Percentiles rank a stretch among this genome's conserved stretches.
phyloP scores from a whole-genome alignment of 2,329 filamentous ascomycete species.

The Colletotrichum sojae region DNA sequence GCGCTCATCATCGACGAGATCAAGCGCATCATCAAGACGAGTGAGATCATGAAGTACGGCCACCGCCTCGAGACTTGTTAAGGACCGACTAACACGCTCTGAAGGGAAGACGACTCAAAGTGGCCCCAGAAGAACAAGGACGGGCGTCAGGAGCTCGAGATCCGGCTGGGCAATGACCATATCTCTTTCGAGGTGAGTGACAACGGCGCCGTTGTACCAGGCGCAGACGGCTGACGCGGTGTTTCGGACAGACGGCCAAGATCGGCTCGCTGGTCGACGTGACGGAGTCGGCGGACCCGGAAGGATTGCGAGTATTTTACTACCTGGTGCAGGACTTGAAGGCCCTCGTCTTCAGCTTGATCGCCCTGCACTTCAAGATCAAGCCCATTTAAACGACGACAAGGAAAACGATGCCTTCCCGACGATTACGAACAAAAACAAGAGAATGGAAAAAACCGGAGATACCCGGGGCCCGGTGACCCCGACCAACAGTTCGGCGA shows the following conservation, averaged over 20 bases:
- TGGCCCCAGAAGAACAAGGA: slow-evolving; percentile 99
- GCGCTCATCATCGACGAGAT: slow-evolving; percentile 92
- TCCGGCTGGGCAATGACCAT: slow-evolving; percentile 92
- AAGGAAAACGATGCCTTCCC: background rate
- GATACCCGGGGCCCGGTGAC: slow-evolving; percentile 44
- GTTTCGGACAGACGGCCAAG: slow-evolving; percentile 84
- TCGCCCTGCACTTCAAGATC: slow-evolving; percentile 97
- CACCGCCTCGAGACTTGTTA: slow-evolving; percentile 40
- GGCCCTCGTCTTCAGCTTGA: slow-evolving; percentile 95
- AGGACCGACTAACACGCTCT: slow-evolving; percentile 23
- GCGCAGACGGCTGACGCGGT: slow-evolving; percentile 39
- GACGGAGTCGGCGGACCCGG: slow-evolving; percentile 94
- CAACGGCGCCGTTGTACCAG: background rate
- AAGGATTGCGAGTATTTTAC: slow-evolving; percentile 97
- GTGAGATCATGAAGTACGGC: slow-evolving; percentile 93
- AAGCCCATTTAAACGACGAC: slow-evolving; percentile 73
- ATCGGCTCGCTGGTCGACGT: slow-evolving; percentile 98
- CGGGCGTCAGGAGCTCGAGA: slow-evolving; percentile 95
- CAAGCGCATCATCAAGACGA: slow-evolving; percentile 96
- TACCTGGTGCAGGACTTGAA: slow-evolving; percentile 98
- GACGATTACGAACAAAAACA: slow-evolving; percentile 6
- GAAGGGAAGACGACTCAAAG: slow-evolving; percentile 95
- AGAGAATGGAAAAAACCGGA: slow-evolving; percentile 36
- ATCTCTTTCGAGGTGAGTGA: slow-evolving; percentile 92
- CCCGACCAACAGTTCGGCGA: slow-evolving; percentile 12